Conservation (phyloP, 768 basidiomycete genomes). For the Suillus americanus region DNA sequence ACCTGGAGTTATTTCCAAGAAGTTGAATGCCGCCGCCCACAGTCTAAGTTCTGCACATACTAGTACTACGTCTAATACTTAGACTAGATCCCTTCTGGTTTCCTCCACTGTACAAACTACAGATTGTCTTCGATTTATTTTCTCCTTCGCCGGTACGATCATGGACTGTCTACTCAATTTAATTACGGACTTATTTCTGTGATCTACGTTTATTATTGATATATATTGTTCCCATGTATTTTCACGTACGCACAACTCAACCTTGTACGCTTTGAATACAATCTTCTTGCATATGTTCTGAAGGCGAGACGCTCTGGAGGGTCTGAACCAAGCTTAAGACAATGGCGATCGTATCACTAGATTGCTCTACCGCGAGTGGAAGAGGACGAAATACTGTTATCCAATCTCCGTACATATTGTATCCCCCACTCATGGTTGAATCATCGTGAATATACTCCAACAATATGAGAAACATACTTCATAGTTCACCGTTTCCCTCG, state of each 20-base stretch:
- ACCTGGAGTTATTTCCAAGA: neutral
- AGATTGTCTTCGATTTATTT: neutral
- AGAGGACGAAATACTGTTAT: neutral
- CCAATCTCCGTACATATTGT: neutral
- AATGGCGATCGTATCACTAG: neutral
- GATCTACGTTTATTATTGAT: neutral
- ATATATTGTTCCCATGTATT: neutral
- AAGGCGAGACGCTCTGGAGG: neutral
- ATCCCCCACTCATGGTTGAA: neutral
- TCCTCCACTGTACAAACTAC: neutral
- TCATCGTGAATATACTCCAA: neutral
- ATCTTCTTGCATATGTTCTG: neutral
- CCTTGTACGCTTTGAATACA: neutral
- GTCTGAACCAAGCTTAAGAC: neutral
- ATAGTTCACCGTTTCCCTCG: conserved; percentile 44
- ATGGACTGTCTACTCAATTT: neutral
- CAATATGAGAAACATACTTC: neutral
- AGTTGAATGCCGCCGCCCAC: neutral
- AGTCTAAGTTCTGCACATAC: neutral
- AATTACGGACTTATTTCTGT: neutral
- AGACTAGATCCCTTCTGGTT: neutral
- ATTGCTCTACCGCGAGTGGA: neutral
- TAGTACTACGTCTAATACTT: neutral
- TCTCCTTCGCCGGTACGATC: neutral
- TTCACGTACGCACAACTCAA: neutral